Evolutionary conservation across 78 protist species (phyloP).

Genomic region (Dictyostelium firmibasis): DNA sequence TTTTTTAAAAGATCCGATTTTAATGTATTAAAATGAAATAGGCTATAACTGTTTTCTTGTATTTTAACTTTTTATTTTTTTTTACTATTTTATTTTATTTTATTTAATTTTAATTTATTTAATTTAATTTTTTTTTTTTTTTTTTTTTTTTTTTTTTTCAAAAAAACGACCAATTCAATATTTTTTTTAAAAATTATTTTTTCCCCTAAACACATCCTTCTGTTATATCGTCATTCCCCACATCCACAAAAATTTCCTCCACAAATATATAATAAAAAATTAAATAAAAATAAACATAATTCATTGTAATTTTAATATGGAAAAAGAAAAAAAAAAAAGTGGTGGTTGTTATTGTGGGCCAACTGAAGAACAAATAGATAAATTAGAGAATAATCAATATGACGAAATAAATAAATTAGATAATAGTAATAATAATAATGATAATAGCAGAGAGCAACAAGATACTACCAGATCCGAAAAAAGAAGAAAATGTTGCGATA

Average conservation of each 20-base stretch:
- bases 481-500: conserved; percentile 18
- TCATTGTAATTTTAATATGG: not conserved
- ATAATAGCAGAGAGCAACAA: not conserved
- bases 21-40: too few species aligned
- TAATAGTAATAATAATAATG: not conserved
- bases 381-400: not conserved
- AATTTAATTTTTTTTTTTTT: too few species aligned
- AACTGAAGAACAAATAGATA: not conserved
- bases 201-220: not conserved
- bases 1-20: too few species aligned
- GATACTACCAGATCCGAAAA: not conserved
- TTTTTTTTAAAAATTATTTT: not conserved
- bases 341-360: conserved; percentile 18
- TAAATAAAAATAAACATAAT: not conserved
- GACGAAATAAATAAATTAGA: not conserved
- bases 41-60: too few species aligned
- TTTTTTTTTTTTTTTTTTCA: not conserved
- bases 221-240: not conserved
- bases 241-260: not conserved
- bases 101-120: not conserved
- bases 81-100: not conserved
- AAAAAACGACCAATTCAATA: not conserved
- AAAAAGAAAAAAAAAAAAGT: not conserved
- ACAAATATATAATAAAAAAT: not conserved
- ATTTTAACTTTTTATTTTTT: not conserved